Evolutionary conservation across 768 basidiomycete genomes (phyloP), one percentile per base, ranked within the genome.

Genomic region (Sutorius australiensis): DNA sequence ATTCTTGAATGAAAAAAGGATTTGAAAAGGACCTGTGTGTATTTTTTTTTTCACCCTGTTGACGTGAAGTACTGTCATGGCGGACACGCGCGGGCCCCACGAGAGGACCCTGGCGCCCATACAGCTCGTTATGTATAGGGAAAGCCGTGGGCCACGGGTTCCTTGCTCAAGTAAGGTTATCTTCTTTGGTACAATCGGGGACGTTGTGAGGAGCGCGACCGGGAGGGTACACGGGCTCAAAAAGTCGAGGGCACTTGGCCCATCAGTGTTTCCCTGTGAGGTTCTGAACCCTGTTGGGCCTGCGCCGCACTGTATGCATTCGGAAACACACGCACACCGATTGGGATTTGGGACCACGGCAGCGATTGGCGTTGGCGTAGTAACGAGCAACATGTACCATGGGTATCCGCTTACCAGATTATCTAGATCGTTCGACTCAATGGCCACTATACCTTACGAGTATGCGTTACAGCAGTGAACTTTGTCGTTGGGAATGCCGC

Each of bases 401-500:
- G 36, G 19, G 28, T 19, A 14, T n/a, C 40, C 43, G 52, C 40
- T 43, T 37, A 37, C n/a, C 5, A 5, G 9, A 37, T 55, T 2
- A 51, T 33, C 46, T 34, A 24, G 48, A 57, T 44, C 45, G 10
- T 12, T 30, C 19, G 17, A 40, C 24, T 32, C 36, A 41, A 43
- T 40, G 16, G 28, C 41, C 53, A 51, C 44, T 12, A 38, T 34
- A 41, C 49, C 45, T 45, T 46, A 48, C 13, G 44, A 49, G 36
- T 42, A 37, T 56, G 44, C 17, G 51, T 64, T 43, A 56, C 31
- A 46, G 32, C 13, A 45, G 34, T 37, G 5, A 48, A 49, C 19
- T 28, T 52, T 49, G 51, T 56, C 45, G 46, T 50, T 48, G 32
- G 19, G 53, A 46, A 46, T 49, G 56, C 61, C 68, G 63, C 61